phyloP scores from a whole-genome alignment of 768 basidiomycete genomes.

The Phlegmacium glaucopus region DNA sequence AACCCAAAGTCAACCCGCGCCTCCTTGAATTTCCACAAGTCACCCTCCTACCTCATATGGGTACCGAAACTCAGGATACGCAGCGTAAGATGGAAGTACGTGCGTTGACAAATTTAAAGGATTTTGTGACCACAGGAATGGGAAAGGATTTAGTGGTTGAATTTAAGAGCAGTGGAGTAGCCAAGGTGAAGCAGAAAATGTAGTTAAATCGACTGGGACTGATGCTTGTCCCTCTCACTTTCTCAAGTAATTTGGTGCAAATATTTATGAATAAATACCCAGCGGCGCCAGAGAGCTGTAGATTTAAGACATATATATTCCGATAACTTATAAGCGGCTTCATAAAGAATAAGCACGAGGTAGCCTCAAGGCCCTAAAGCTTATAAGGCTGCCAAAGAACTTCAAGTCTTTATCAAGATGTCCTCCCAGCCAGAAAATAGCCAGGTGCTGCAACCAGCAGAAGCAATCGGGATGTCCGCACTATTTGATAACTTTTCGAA shows the following conservation, averaged over 20 bases:
- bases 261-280: no score
- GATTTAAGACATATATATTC: no score
- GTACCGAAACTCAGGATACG: slow-evolving; percentile 80
- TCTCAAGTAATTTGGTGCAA: no score
- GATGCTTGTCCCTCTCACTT: slow-evolving; percentile 1
- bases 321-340: no score
- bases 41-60: slow-evolving; percentile 89
- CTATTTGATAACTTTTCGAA: slow-evolving; percentile 3
- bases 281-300: no score
- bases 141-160: slow-evolving; percentile 72
- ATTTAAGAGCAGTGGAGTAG: slow-evolving; percentile 21
- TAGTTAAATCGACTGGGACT: slow-evolving; percentile 8
- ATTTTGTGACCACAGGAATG: slow-evolving; percentile 60
- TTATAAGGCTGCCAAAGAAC: not conserved
- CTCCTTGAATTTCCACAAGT: slow-evolving; percentile 81
- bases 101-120: slow-evolving; percentile 73
- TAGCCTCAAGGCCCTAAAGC: slow-evolving; percentile 15
- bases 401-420: not conserved
- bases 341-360: slow-evolving; percentile 13
- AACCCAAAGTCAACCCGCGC: slow-evolving; percentile 76
- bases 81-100: slow-evolving; percentile 82
- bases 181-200: slow-evolving; percentile 28
- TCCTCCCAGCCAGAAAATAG: not conserved
- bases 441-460: not conserved
- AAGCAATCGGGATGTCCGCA: not conserved